Conservation (phyloP, 208 protist species). For the Leishmania martiniquensis region DNA sequence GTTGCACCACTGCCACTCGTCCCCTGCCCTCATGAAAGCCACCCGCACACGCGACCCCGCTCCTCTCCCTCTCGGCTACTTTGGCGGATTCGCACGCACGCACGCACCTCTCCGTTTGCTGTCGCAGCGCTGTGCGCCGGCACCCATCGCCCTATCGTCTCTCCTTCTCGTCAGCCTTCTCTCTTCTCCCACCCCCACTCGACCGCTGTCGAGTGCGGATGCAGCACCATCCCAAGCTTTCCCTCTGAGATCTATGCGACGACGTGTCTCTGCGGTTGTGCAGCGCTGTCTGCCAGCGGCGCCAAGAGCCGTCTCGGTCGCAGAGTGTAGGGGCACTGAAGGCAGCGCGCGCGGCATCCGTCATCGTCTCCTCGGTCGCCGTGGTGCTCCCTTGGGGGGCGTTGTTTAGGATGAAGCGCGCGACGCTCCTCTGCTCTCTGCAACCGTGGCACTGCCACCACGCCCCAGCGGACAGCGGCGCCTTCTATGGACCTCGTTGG, state of each 20-base stretch:
- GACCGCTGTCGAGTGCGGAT: neutral
- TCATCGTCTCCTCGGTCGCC: neutral
- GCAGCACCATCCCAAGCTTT: neutral
- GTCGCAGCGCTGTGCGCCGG: neutral
- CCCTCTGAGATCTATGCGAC: neutral
- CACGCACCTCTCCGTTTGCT: too few relatives aligned
- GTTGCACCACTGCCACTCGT: neutral
- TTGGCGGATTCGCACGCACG: neutral
- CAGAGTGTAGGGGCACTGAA: neutral
- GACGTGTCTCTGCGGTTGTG: neutral
- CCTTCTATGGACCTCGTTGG: constrained; percentile 14
- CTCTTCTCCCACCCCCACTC: neutral
- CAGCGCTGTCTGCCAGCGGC: neutral
- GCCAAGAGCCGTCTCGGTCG: neutral
- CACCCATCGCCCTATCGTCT: neutral
- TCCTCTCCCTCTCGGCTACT: neutral
- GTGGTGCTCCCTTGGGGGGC: neutral
- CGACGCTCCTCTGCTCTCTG: neutral
- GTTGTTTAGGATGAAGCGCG: neutral
- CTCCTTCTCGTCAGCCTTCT: neutral
- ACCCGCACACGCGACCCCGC: too few relatives aligned
- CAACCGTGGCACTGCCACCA: neutral
- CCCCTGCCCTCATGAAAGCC: neutral
- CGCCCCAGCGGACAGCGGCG: neutral
- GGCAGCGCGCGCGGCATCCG: neutral